These are phyloP conservation scores for Pyricularia sp. DNA, from an alignment of 2,329 filamentous ascomycete species.

Conservation along the genomic window DNA sequence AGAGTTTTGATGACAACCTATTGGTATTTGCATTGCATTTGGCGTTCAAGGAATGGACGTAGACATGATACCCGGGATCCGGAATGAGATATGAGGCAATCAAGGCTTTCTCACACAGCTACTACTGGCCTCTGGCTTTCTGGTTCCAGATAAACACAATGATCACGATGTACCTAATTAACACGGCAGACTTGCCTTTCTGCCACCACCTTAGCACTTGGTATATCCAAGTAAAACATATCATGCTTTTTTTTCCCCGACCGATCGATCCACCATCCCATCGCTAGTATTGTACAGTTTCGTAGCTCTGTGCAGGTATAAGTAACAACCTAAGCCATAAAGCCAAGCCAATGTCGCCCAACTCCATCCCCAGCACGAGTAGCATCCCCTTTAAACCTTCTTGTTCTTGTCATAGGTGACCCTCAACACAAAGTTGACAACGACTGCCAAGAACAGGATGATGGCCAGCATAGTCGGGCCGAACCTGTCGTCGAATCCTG, in stretches of 20 bases:
- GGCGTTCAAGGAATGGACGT: background rate
- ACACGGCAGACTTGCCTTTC: background rate
- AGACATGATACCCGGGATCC: background rate
- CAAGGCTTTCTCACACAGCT: background rate
- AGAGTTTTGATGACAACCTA: background rate
- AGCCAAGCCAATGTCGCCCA: background rate
- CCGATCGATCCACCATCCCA: background rate
- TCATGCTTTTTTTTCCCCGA: background rate
- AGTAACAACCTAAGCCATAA: background rate
- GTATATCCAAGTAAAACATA: background rate
- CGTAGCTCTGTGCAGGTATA: background rate
- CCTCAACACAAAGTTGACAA: constrained; percentile 88
- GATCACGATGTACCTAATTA: background rate
- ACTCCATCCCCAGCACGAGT: background rate
- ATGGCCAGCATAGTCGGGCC: constrained; percentile 84
- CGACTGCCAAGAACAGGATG: constrained; percentile 73
- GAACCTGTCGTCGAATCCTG: constrained; percentile 91
- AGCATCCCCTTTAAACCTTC: background rate
- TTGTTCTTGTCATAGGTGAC: constrained; percentile 31
- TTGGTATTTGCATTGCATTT: background rate
- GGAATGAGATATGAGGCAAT: background rate
- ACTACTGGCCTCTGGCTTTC: background rate
- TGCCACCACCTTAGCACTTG: background rate
- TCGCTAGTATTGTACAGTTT: background rate
- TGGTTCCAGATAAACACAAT: background rate